Evolutionary conservation across 2,329 filamentous ascomycete genomes (phyloP), one percentile per base, ranked within the genome.

Genomic region (Helminthosporium solani): DNA sequence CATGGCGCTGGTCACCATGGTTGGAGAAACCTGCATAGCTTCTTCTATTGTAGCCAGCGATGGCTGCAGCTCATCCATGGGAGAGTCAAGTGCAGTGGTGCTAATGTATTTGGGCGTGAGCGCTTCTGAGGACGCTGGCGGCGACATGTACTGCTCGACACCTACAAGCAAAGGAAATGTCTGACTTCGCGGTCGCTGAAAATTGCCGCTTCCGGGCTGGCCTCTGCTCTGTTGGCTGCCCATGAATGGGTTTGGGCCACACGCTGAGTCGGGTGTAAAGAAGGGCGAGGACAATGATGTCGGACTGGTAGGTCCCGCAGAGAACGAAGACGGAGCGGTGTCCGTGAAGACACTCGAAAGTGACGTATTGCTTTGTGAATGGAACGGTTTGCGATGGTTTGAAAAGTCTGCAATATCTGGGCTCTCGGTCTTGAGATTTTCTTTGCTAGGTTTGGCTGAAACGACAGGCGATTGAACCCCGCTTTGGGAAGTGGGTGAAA

Each of bases 181-280:
- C 68, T 95, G 90, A 67, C 88, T 94, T 61, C 90, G 80, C n/a
- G 88, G 88, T 45, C 89, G 80, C 58, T 87, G 85, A 54, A 85
- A 83, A 58, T 82, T 82, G 42, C 75, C 73, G 46, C 71, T 72
- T 34, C 70, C 67, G 31, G 72, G 74, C 43, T 74, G 73, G 28
- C 75, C 73, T 47, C 74, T 75, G 20, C 74, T 72, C 52, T 79
- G 77, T 46, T 75, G 75, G 7, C 74, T 77, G 19, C 77, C 74
- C 46, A 80, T 75, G 64, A 91, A 94, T 1, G 83, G 80, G 42
- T 84, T 73, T 3, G 73, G 69, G n/a, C 73, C 66, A 40, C 79
- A 78, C 47, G 83, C 84, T 11, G 84, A 79, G 54, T 94, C 86
- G 1, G 90, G 87, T 0, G 86, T 88, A 66, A 94, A 90, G 64